These are phyloP conservation scores for Skeletonema potamos DNA, from an alignment of 108 stramenopile species.

Conservation along the genomic window DNA sequence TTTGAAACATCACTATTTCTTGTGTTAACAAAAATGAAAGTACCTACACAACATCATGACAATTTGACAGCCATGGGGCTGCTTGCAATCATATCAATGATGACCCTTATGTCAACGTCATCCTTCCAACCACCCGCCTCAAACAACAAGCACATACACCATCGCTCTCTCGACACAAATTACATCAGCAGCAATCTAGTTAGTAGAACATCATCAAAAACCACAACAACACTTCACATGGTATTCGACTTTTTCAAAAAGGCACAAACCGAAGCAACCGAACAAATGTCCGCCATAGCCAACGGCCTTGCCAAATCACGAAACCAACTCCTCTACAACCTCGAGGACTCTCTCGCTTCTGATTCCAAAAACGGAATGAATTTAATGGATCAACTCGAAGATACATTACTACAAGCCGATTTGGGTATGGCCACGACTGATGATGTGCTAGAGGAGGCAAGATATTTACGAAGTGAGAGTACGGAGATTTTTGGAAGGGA, in stretches of 20 bases:
- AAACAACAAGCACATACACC: neutral
- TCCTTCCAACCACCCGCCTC: neutral
- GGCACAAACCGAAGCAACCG: conserved; percentile 60
- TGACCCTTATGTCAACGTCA: neutral
- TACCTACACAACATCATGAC: neutral
- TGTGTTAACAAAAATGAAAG: neutral
- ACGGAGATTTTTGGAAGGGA: conserved; percentile 53
- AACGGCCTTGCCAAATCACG: conserved; percentile 76
- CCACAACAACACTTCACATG: conserved; percentile 46
- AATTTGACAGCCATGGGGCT: neutral
- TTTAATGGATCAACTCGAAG: conserved; percentile 71
- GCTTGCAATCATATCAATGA: neutral
- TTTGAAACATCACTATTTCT: neutral
- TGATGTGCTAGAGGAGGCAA: conserved; percentile 79
- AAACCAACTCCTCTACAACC: conserved; percentile 63
- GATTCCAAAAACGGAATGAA: conserved; percentile 30
- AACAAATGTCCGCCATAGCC: conserved; percentile 71
- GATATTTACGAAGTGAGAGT: conserved; percentile 52
- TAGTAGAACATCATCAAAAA: neutral
- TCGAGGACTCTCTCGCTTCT: conserved; percentile 63
- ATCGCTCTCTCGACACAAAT: neutral
- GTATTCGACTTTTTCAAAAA: conserved; percentile 88
- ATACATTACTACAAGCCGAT: conserved; percentile 79
- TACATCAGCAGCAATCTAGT: neutral
- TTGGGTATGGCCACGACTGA: conserved; percentile 75